These are phyloP conservation scores for Didymella keratinophila DNA, from an alignment of 2,329 filamentous ascomycete species.

Conservation along the genomic window DNA sequence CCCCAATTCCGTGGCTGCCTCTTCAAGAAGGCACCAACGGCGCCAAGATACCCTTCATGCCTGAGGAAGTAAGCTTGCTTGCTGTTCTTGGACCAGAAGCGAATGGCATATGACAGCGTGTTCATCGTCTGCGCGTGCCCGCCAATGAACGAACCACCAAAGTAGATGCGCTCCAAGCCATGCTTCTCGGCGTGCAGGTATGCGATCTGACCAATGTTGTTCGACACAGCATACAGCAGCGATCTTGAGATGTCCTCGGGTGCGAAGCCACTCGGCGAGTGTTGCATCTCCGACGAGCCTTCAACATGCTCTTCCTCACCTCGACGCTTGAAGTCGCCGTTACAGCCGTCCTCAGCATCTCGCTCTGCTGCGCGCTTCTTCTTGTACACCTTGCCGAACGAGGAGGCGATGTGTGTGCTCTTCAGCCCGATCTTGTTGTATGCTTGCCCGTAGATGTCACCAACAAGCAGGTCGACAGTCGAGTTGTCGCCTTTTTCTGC, in stretches of 20 bases:
- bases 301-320: conserved; percentile 47
- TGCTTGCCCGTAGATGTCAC: conserved; percentile 95
- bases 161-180: conserved; percentile 90
- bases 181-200: conserved; percentile 98
- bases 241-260: conserved; percentile 88
- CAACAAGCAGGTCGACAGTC: conserved; percentile 94
- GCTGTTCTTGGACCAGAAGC: conserved; percentile 93
- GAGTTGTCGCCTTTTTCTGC: conserved; percentile 91
- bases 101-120: conserved; percentile 94
- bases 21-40: conserved; percentile 93
- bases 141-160: conserved; percentile 95
- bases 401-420: conserved; percentile 92
- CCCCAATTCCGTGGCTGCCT: conserved; percentile 92
- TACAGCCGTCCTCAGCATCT: conserved; percentile 74
- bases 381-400: conserved; percentile 95
- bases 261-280: conserved; percentile 65
- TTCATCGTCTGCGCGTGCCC: conserved; percentile 98
- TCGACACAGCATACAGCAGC: conserved; percentile 89
- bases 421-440: conserved; percentile 97
- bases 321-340: conserved; percentile 57
- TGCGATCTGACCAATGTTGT: conserved; percentile 98
- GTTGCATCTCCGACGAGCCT: conserved; percentile 40
- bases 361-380: conserved; percentile 86
- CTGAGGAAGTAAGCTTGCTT: conserved; percentile 96
- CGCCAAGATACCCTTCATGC: conserved; percentile 93